Base-by-base conservation (phyloP, 441 rosid genomes). In the Flueggea neowawraea region DNA sequence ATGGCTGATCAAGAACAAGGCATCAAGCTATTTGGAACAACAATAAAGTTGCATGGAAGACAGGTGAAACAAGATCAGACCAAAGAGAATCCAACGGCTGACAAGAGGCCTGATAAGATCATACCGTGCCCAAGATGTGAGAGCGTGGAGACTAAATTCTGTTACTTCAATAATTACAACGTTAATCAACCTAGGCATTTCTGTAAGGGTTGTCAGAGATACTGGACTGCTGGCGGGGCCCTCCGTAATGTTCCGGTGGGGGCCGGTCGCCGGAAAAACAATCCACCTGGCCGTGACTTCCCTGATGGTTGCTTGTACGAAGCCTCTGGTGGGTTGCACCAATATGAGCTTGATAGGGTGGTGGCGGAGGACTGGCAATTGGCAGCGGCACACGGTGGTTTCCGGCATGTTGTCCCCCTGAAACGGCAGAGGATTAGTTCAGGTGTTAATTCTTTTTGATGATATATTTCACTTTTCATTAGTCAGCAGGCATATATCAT, bases 151-250 rank as follows among this genome's bases (percentile, higher is more conserved):
- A 92, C 98, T 41, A 91, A 91, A 68, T 91, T 91, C 63, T 91
- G 98, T 71, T 91, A 91, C 78, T 91, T 91, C 78, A 92, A 89
- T 61, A 92, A 92, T 62, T 92, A 92, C 82, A 92, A 92, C 78
- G 96, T 92, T 53, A 92, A 92, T 68, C 98, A 90, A 74, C 98
- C 98, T 10, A 69, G 98, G 55, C 95, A 92, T 67, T 92, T 89
- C 74, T 92, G 98, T 58, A 88, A 78, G 77, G 96, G 96, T 58
- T 92, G 98, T 69, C 98, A 92, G 68, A 81, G 98, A 69, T 92
- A 92, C 69, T 92, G 98, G 98, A 92, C 98, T 0, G 95, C 95
- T 0, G 98, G 98, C 14, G 98, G 98, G 11, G 94, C 90, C 62
- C 96, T 92, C 28, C 80, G 98, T 47, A 89, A 92, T 64, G 98